Base-by-base conservation (phyloP, 108 stramenopile genomes). In the Cylindrotheca closterium region DNA sequence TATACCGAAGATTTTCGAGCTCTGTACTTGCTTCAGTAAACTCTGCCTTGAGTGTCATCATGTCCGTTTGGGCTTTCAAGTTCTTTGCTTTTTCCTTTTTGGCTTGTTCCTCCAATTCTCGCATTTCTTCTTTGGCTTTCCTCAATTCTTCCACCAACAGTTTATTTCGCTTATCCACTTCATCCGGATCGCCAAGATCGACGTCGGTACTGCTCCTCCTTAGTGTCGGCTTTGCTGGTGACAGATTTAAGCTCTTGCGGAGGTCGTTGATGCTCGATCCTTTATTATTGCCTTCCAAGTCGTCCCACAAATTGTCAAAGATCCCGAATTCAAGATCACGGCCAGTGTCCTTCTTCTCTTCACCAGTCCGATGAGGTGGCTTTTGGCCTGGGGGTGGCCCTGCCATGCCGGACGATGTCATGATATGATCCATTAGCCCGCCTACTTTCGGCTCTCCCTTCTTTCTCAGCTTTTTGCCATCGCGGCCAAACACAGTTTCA, bases 1-100 rank as follows among this genome's bases (percentile, higher is more conserved):
- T 15, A 4, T 12, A 5, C n/a, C 30, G 29, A 22, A 56, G 29
- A 3, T 56, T 26, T 30, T 15, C 7, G 4, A 30, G 10, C 28
- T 56, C 55, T 4, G 8, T 30, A 30, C 28, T 56, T 4, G 55
- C 55, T 10, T 56, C 29, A 8, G 5, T 5, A 30, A 28, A 30
- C 4, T 56, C 55, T 8, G 55, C 55, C 28, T 56, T 56, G 27
- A 56, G 55, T 23, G 23, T 22, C 29, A 56, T 27, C 55, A 56
- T 56, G 7, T 56, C 55, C n/a, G 55, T 29, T 27, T 10, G 23
- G 55, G 55, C 55, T n/a, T 56, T 56, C 7, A 56, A 7, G 29
- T 56, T 56, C 30, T 56, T 56, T 8, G 55, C 26, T 30, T 56
- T 56, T 30, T 56, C 55, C 28, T 30, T 26, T n/a, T 30, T 5